Percentiles rank a stretch among this genome's conserved stretches.
Conservation (phyloP, 805 yeast genomes). For the Brettanomyces anomalus region DNA sequence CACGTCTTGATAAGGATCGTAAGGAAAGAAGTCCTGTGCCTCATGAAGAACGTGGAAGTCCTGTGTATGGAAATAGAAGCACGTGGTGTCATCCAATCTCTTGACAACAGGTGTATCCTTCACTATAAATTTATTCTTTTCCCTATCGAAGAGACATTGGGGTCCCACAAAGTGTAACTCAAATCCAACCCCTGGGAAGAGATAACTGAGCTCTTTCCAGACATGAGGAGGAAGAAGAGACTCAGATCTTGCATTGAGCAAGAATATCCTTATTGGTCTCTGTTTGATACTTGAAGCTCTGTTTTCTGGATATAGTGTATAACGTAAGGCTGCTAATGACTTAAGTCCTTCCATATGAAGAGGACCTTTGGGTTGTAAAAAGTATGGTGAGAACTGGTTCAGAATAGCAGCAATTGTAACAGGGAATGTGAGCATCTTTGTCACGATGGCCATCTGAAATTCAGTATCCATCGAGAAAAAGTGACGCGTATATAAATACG, state of each 20-base stretch:
- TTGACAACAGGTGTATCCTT: constrained; percentile 59
- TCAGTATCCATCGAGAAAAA: constrained; percentile 96
- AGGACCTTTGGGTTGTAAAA: constrained; percentile 76
- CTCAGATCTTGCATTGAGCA: constrained; percentile 89
- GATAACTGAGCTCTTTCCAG: constrained; percentile 85
- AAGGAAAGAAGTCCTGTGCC: constrained; percentile 92
- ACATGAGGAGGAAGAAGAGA: constrained; percentile 89
- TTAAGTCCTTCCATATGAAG: constrained; percentile 87
- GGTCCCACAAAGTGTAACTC: constrained; percentile 94
- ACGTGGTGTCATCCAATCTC: constrained; percentile 64
- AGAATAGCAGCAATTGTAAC: constrained; percentile 76
- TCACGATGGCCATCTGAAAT: constrained; percentile 89
- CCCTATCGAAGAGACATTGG: constrained; percentile 72
- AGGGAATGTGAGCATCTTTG: constrained; percentile 91
- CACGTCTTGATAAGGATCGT: constrained; percentile 90
- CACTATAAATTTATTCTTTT: constrained; percentile 50
- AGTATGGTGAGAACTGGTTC: constrained; percentile 81
- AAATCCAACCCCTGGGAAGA: constrained; percentile 75
- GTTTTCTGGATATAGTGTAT: constrained; percentile 74
- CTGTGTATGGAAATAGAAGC: constrained; percentile 77
- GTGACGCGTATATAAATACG: constrained; percentile 84
- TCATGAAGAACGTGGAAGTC: constrained; percentile 88
- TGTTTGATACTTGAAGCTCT: constrained; percentile 59
- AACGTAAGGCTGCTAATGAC: constrained; percentile 85
- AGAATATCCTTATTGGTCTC: constrained; percentile 81